A percentile compares a stretch with the other conserved stretches of the same genome.
phyloP scores from a whole-genome alignment of 2,329 filamentous ascomycete genomes.

The Rachicladosporium sp. region DNA sequence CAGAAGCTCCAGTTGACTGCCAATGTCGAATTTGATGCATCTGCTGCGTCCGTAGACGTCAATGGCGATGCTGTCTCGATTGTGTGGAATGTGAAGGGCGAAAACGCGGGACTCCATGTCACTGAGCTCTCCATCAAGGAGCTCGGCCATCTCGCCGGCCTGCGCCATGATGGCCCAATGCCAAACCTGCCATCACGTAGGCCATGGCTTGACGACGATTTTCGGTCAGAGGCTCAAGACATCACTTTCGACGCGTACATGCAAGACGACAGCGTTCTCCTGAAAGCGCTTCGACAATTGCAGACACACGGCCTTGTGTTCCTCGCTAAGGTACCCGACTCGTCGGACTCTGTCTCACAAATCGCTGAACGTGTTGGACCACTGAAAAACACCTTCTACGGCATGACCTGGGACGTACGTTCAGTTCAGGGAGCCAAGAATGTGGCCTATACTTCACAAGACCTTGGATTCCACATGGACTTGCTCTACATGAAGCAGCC shows the following conservation, averaged over 20 bases:
- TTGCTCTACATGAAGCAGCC: constrained; percentile 72
- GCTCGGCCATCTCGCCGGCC: neutral
- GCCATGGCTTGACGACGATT: constrained; percentile 36
- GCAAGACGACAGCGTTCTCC: constrained; percentile 44
- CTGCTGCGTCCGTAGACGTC: constrained; percentile 24
- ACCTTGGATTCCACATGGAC: constrained; percentile 85
- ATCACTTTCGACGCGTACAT: constrained; percentile 65
- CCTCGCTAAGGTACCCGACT: constrained; percentile 57
- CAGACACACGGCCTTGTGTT: constrained; percentile 61
- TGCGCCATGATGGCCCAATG: neutral
- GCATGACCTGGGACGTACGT: constrained; percentile 77
- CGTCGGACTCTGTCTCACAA: constrained; percentile 39
- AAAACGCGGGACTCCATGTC: constrained; percentile 23
- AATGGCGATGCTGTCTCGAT: constrained; percentile 26
- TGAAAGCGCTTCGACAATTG: constrained; percentile 50
- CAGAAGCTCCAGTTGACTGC: constrained; percentile 52
- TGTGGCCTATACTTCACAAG: constrained; percentile 71
- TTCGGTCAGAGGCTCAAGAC: constrained; percentile 39
- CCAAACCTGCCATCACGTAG: constrained; percentile 8
- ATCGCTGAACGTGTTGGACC: constrained; percentile 64
- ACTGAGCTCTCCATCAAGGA: neutral
- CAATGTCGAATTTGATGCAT: constrained; percentile 46
- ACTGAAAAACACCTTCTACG: constrained; percentile 81
- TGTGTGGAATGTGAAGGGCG: constrained; percentile 25
- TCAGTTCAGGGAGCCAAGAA: constrained; percentile 77